phyloP scores from a whole-genome alignment of 306 rosid species.

The Vicia faba region DNA sequence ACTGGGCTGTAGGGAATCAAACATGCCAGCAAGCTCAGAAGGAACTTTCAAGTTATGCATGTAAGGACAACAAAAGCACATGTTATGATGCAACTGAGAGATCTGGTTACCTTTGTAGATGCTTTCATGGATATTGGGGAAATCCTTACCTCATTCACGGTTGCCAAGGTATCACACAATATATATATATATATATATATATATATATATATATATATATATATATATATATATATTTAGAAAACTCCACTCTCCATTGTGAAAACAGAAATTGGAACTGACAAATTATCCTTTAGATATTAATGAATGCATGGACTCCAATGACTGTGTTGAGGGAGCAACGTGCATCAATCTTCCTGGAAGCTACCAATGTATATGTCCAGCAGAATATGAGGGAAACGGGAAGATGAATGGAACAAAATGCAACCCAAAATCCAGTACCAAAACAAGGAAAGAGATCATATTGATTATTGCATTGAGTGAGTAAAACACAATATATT shows the following conservation, averaged over 20 bases:
- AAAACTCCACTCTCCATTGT: neutral
- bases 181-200: neutral
- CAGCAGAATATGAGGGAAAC: neutral
- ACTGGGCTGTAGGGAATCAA: neutral
- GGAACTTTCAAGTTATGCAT: neutral
- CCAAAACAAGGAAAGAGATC: neutral
- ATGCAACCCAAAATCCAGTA: neutral
- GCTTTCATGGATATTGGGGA: neutral
- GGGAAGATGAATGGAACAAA: neutral
- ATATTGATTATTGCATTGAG: neutral
- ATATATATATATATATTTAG: neutral
- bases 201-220: neutral
- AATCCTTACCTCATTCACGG: neutral
- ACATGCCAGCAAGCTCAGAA: constrained; percentile 8
- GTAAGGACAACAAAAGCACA: neutral
- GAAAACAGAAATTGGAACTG: neutral
- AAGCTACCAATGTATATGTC: neutral
- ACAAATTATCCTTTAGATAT: neutral
- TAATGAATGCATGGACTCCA: neutral
- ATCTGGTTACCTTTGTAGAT: neutral
- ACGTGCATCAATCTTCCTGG: neutral
- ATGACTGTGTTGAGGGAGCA: neutral
- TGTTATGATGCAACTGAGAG: neutral
- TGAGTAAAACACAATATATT: neutral
- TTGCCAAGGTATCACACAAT: neutral